These are phyloP conservation scores for Sugiyamaella qingdaonensis DNA, from an alignment of 805 yeast genomes.

Conservation along the genomic window DNA sequence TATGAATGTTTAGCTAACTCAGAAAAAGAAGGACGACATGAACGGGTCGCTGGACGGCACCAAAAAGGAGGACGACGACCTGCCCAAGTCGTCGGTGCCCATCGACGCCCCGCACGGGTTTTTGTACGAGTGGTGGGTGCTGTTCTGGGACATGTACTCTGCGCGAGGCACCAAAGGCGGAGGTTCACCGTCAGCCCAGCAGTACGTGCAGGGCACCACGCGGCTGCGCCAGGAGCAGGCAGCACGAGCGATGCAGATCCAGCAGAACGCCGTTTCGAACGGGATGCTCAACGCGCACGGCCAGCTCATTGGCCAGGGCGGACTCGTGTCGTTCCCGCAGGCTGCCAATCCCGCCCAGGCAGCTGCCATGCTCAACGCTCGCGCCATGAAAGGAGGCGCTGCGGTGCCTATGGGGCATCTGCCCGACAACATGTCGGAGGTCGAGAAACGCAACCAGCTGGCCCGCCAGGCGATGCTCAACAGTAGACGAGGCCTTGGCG, in stretches of 20 bases:
- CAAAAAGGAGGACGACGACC: constrained; percentile 17
- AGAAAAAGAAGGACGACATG: constrained; percentile 15
- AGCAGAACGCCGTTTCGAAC: constrained; percentile 20
- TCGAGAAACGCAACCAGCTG: constrained; percentile 28
- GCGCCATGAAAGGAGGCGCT: constrained; percentile 1
- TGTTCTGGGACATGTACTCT: constrained; percentile 89
- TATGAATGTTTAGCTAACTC: too few relatives aligned
- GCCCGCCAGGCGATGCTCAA: constrained; percentile 29
- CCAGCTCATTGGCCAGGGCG: constrained; percentile 18
- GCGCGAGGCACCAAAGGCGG: constrained; percentile 69
- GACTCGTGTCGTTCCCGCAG: constrained; percentile 8
- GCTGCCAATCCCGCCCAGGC: constrained; percentile 11
- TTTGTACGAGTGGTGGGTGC: constrained; percentile 92
- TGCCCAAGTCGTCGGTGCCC: constrained; percentile 26
- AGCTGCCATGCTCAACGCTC: constrained; percentile 7
- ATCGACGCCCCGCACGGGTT: constrained; percentile 87
- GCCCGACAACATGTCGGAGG: constrained; percentile 23
- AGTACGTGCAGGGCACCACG: constrained; percentile 57
- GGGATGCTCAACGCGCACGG: constrained; percentile 17
- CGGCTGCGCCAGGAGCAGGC: constrained; percentile 44
- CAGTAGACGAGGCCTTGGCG: constrained; percentile 22
- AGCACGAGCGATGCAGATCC: constrained; percentile 37
- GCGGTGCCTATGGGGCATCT: constrained; percentile 10
- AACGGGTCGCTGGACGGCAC: constrained; percentile 12
- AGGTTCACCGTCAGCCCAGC: constrained; percentile 54